These are phyloP conservation scores for Rhexocercosporidium sp. DNA, from an alignment of 2,329 filamentous ascomycete genomes.

Conservation along the genomic window DNA sequence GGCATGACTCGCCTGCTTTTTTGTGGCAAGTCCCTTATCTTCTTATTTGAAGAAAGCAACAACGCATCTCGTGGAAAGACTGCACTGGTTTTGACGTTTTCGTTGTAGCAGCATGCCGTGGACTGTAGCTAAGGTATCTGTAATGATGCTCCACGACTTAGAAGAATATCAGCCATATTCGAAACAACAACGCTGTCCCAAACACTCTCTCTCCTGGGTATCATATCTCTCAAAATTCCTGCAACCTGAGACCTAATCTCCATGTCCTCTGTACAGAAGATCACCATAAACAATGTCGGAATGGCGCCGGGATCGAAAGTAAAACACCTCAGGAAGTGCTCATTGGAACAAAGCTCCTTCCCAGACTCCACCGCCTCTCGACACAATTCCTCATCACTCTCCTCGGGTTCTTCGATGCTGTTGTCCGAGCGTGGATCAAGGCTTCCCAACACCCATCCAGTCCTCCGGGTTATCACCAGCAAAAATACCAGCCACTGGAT, in stretches of 20 bases:
- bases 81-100: no score
- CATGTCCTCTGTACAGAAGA: not conserved
- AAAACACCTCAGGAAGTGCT: slow-evolving; percentile 1
- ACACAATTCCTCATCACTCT: not conserved
- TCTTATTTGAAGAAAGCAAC: no score
- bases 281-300: not conserved
- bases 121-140: not conserved
- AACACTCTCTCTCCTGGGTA: slow-evolving; percentile 3
- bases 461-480: not conserved
- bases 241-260: not conserved
- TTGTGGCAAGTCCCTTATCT: no score
- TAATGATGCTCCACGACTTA: not conserved
- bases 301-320: not conserved
- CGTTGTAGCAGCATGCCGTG: no score
- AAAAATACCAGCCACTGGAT: not conserved
- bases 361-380: not conserved
- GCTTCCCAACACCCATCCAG: not conserved
- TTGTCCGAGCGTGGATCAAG: no score
- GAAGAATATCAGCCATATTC: not conserved
- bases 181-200: not conserved
- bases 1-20: no score
- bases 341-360: not conserved
- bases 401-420: not conserved
- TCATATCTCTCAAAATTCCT: not conserved
- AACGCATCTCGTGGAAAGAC: no score